These are phyloP conservation scores for Durotheca rogersii DNA, from an alignment of 495 filamentous ascomycete species.

Conservation along the genomic window DNA sequence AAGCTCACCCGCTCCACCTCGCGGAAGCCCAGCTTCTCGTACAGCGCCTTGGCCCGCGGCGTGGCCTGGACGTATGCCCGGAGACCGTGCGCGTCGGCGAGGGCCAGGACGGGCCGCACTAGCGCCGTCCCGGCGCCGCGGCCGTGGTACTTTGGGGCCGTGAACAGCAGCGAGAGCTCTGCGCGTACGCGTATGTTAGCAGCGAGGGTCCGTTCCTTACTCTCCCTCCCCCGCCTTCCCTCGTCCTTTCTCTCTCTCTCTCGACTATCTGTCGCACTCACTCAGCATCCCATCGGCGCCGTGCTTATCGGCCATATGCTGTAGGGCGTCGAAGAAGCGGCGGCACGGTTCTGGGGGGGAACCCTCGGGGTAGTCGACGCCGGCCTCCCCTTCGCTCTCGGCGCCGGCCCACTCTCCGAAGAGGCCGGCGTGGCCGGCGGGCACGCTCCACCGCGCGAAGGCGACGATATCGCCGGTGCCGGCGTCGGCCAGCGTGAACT, in stretches of 20 bases:
- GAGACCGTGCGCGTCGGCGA: slow-evolving; percentile 32
- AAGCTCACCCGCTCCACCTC: slow-evolving; percentile 33
- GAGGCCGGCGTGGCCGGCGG: slow-evolving; percentile 20
- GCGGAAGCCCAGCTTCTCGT: slow-evolving; percentile 42
- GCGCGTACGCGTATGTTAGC: not conserved
- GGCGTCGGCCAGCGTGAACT: slow-evolving; percentile 27
- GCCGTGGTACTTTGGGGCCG: slow-evolving; percentile 41
- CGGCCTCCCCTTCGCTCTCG: too few relatives aligned
- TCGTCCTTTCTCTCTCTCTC: too few relatives aligned
- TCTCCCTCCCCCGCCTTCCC: too few relatives aligned
- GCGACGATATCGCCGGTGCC: slow-evolving; percentile 24
- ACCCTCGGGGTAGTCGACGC: slow-evolving; percentile 16
- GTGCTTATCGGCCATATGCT: slow-evolving; percentile 22
- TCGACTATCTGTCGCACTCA: slow-evolving; percentile 14
- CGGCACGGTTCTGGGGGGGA: slow-evolving; percentile 12
- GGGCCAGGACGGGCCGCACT: slow-evolving; percentile 30
- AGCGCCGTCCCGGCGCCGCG: slow-evolving; percentile 37
- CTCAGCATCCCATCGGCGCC: slow-evolving; percentile 31
- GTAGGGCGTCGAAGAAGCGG: slow-evolving; percentile 23
- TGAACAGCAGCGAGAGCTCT: slow-evolving; percentile 37
- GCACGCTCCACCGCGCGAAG: slow-evolving; percentile 34
- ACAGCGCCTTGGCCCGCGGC: slow-evolving; percentile 33
- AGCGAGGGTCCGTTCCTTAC: too few relatives aligned
- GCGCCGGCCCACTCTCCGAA: slow-evolving; percentile 27
- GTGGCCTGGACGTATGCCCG: slow-evolving; percentile 40